A percentile compares a stretch with the other conserved stretches of the same genome.
These are phyloP conservation scores for Serendipita sp. DNA, from an alignment of 768 basidiomycete genomes.

Conservation along the genomic window DNA sequence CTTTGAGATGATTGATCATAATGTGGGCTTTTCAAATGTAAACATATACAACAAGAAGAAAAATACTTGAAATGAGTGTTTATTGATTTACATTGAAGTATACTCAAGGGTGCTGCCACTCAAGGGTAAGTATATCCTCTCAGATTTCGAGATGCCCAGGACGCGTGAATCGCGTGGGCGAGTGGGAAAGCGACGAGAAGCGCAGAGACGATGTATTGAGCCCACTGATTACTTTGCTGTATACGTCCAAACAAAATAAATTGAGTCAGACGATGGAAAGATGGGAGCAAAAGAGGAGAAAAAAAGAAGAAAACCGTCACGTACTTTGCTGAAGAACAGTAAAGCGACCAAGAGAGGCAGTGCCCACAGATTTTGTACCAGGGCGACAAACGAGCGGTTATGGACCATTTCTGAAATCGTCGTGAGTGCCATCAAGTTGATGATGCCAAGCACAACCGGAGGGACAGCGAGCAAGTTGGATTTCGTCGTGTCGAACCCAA, in stretches of 20 bases:
- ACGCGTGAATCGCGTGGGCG: constrained; percentile 21
- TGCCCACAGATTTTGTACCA: constrained; percentile 46
- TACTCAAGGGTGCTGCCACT: too few species aligned
- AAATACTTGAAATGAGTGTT: too few species aligned
- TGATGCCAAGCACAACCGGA: constrained; percentile 32
- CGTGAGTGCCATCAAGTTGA: constrained; percentile 33
- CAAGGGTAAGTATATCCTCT: too few species aligned
- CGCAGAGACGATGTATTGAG: background rate
- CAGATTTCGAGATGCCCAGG: constrained; percentile 45
- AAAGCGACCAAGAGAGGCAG: constrained; percentile 44
- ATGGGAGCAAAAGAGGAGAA: too few species aligned
- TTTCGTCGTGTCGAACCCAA: constrained; percentile 48
- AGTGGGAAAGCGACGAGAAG: background rate
- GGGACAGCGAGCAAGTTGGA: constrained; percentile 51
- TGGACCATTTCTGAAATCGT: constrained; percentile 41
- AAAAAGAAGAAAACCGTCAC: constrained; percentile 13
- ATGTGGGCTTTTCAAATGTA: too few species aligned
- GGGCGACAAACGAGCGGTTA: constrained; percentile 36
- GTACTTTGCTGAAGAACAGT: constrained; percentile 33
- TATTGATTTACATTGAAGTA: too few species aligned
- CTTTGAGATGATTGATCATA: too few species aligned
- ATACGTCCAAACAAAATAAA: too few species aligned
- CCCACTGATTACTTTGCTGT: background rate
- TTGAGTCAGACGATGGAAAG: too few species aligned
- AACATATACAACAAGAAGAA: too few species aligned